Percentiles rank a stretch among this genome's conserved stretches.
Evolutionary conservation across 306 rosid species (phyloP).

Genomic region (Cucurbita moschata): DNA sequence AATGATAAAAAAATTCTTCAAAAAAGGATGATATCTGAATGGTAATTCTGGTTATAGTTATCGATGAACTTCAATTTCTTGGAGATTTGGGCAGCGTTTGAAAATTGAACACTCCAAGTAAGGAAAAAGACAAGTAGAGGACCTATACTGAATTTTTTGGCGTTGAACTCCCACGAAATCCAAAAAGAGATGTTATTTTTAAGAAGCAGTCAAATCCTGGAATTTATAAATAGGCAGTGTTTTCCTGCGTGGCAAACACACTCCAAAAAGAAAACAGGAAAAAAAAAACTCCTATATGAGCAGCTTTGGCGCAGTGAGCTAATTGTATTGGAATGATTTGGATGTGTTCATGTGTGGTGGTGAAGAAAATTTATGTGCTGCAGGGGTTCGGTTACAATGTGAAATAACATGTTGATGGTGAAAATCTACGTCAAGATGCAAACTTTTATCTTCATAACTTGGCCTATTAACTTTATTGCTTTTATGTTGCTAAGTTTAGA

Average conservation of each 20-base stretch:
- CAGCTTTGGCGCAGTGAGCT: not conserved
- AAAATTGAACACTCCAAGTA: not conserved
- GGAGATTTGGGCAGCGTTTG: not conserved
- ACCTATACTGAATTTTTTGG: not conserved
- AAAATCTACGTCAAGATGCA: not conserved
- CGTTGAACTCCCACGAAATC: not conserved
- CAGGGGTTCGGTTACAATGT: not conserved
- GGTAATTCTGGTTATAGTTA: not conserved
- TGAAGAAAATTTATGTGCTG: not conserved
- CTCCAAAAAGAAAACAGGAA: not conserved
- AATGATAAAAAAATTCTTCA: no score
- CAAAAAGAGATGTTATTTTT: not conserved
- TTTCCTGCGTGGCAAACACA: not conserved
- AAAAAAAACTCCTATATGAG: no score
- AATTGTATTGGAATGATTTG: not conserved
- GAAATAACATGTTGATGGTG: not conserved
- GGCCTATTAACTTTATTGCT: not conserved
- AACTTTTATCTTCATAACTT: not conserved
- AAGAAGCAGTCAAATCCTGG: not conserved
- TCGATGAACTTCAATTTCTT: not conserved
- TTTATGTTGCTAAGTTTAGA: not conserved
- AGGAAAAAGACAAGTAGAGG: not conserved
- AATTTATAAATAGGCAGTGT: not conserved
- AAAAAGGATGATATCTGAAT: not conserved
- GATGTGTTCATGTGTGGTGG: not conserved